Conservation (phyloP, 2,329 filamentous ascomycete species). For the Anthostomella pinea region DNA sequence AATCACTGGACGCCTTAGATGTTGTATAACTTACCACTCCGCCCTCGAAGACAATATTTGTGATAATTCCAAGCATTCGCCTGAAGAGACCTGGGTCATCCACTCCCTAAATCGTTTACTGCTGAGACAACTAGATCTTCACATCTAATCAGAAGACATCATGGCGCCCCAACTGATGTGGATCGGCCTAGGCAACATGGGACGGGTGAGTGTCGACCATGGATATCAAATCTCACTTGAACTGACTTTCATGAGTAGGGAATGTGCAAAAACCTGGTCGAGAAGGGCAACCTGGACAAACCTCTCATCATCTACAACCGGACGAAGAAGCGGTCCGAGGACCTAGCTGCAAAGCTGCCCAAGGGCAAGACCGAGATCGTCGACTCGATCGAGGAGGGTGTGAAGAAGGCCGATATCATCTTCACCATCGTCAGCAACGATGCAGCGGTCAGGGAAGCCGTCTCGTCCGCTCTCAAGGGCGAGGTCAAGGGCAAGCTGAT, state of each 20-base stretch:
- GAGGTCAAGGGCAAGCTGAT: slow-evolving; percentile 71
- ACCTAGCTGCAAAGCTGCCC: slow-evolving; percentile 60
- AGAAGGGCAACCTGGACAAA: slow-evolving; percentile 68
- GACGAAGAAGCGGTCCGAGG: slow-evolving; percentile 61
- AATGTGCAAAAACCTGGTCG: slow-evolving; percentile 79
- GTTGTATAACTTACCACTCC: too few species aligned
- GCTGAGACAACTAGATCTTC: too few species aligned
- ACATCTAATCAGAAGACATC: too few species aligned
- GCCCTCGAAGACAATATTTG: too few species aligned
- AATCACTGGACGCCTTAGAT: too few species aligned
- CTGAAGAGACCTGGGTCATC: too few species aligned
- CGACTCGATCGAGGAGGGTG: slow-evolving; percentile 62
- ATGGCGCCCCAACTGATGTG: slow-evolving; percentile 67
- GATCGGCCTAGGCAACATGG: slow-evolving; percentile 88
- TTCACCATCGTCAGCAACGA: slow-evolving; percentile 83
- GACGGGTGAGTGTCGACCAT: slow-evolving; percentile 54
- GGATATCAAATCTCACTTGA: slow-evolving; percentile 3
- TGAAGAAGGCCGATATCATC: slow-evolving; percentile 70
- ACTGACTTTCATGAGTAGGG: slow-evolving; percentile 52
- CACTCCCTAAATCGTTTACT: too few species aligned
- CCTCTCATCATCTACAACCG: slow-evolving; percentile 82
- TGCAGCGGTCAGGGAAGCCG: slow-evolving; percentile 62
- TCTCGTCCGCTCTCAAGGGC: slow-evolving; percentile 53
- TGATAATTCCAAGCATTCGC: too few species aligned
- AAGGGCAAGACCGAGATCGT: slow-evolving; percentile 62